Conservation (phyloP, 805 yeast genomes). For the Wickerhamiella spandovensis region DNA sequence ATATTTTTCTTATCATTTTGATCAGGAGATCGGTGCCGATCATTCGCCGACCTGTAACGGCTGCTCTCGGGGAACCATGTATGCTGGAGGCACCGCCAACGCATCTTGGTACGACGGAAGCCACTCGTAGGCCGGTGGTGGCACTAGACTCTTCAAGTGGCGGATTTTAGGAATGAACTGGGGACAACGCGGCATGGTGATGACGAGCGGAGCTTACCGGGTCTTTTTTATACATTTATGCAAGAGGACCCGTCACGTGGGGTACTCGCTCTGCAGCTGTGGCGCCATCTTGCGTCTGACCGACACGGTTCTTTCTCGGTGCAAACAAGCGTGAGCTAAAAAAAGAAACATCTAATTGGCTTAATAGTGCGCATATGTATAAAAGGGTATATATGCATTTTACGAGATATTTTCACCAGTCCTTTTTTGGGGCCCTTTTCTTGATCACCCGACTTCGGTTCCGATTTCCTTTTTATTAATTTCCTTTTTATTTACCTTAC, state of each 20-base stretch:
- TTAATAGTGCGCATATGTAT: too few relatives aligned
- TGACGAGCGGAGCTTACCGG: background rate
- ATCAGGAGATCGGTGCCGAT: background rate
- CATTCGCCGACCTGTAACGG: background rate
- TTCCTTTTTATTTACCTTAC: too few relatives aligned
- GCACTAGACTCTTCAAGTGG: background rate
- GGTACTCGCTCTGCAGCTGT: background rate
- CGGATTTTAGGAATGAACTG: slow-evolving; percentile 1
- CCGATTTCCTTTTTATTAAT: too few relatives aligned
- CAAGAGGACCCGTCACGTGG: background rate
- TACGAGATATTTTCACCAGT: too few relatives aligned
- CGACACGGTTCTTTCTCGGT: background rate
- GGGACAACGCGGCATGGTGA: slow-evolving; percentile 1
- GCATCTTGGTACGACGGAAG: slow-evolving; percentile 1
- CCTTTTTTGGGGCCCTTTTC: too few relatives aligned
- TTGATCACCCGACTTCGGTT: too few relatives aligned
- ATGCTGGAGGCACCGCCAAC: background rate
- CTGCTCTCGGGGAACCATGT: background rate
- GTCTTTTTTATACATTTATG: background rate
- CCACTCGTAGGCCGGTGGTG: background rate
- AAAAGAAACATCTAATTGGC: too few relatives aligned
- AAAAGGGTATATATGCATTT: too few relatives aligned
- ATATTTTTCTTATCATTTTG: background rate
- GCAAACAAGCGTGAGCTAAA: background rate
- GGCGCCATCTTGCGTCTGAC: background rate